Conservation (phyloP, 2,329 filamentous ascomycete genomes). For the Ceratocystis huliohia region DNA sequence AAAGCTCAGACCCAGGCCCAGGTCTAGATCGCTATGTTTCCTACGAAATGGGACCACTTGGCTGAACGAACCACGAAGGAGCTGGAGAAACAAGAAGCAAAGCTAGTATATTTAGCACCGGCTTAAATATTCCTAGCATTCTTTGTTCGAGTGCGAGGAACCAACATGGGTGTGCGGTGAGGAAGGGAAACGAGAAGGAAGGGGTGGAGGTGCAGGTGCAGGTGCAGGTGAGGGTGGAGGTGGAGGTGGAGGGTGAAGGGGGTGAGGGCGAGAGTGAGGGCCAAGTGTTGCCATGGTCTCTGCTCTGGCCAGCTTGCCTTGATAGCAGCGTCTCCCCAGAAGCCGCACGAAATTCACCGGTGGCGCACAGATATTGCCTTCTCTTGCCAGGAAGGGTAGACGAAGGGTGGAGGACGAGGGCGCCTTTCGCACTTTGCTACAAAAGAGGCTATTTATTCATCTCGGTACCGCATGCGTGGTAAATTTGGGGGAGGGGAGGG, state of each 20-base stretch:
- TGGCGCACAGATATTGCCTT: too few relatives aligned
- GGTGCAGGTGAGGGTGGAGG: not conserved
- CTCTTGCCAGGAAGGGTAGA: too few relatives aligned
- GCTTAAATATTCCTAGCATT: not conserved
- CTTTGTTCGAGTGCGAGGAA: not conserved
- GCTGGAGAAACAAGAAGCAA: not conserved
- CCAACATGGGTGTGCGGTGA: not conserved
- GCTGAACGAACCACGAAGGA: constrained; percentile 6
- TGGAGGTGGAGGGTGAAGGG: too few relatives aligned
- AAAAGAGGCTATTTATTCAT: not conserved
- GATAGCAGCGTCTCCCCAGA: not conserved
- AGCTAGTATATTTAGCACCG: not conserved
- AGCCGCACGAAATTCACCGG: too few relatives aligned
- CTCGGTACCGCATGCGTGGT: not conserved
- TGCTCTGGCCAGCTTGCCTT: not conserved
- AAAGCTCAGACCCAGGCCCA: not conserved
- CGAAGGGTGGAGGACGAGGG: not conserved
- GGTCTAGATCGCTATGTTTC: not conserved
- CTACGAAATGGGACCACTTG: constrained; percentile 1
- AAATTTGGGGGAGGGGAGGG: not conserved
- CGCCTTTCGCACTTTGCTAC: not conserved
- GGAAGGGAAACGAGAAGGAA: not conserved
- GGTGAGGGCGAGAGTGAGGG: not conserved
- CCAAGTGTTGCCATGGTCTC: not conserved
- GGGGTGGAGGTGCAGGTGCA: not conserved